Base-by-base conservation (phyloP, 352 stramenopile species). In the Globisporangium iwayamae region DNA sequence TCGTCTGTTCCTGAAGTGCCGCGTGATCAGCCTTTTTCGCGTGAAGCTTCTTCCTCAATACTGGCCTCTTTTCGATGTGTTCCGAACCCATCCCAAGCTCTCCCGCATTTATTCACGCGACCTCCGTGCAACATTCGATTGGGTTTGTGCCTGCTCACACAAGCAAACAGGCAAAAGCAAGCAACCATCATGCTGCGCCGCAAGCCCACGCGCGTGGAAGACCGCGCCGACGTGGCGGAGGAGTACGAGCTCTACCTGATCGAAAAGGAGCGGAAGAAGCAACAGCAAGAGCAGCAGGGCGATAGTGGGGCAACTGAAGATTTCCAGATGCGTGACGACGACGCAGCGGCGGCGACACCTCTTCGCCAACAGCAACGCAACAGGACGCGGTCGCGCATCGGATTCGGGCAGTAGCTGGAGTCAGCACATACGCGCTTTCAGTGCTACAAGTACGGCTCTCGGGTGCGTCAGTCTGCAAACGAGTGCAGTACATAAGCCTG, bases 181-280 rank as follows among this genome's bases (percentile, higher is more conserved):
- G 9, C 50, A 6, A 38, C 11, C 22, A 56, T 8, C 51, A 87
- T 87, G 78, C 75, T 87, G 65, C 75, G 78, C n/a, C 61, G 78
- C 11, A 81, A 79, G 56, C 76, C 82, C 32, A 87, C 82, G 50
- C 79, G 80, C 20, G 78, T 91, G 54, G 80, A 91, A 56, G 78
- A 89, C 56, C 78, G 76, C 54, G 76, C 81, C 8, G 79, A 90
- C 61, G 79, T 90, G 18, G 74, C 80, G 56, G 83, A 83, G 11
- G 83, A 92, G 73, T 92, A 89, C 74, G 78, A 88, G 66, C 48
- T 60, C 11, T 92, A 92, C 62, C 45, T 88, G 38, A 62, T 74
- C 34, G 74, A 85, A 47, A 91, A 89, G 68, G 63, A 87, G 55
- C 56, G 50, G 22, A 60, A 69, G 45, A 38, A 62, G 28, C 48